Evolutionary conservation across 2,329 filamentous ascomycete genomes (phyloP).

Genomic region (Calonectria ilicicola): DNA sequence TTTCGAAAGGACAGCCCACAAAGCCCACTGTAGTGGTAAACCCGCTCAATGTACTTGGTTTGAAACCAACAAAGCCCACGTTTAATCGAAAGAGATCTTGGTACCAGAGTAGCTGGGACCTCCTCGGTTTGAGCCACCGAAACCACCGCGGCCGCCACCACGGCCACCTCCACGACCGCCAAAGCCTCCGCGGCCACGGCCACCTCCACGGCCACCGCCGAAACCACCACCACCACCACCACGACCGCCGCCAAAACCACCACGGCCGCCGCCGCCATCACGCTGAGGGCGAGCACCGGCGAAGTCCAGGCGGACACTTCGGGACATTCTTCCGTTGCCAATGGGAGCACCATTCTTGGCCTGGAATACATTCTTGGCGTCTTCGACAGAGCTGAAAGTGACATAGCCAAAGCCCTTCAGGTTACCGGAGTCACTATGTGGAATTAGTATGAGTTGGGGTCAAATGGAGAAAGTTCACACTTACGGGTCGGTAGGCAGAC

Average conservation of each 20-base stretch:
- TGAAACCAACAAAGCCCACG: slow-evolving; percentile 46
- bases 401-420: slow-evolving; percentile 96
- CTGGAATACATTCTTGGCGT: slow-evolving; percentile 81
- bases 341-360: slow-evolving; percentile 75
- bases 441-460: slow-evolving; percentile 26
- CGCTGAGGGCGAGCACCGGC: slow-evolving; percentile 75
- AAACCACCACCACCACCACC: slow-evolving; percentile 60
- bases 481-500: slow-evolving; percentile 86
- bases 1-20: slow-evolving; percentile 70
- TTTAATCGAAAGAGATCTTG: slow-evolving; percentile 79
- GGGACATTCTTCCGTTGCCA: slow-evolving; percentile 75
- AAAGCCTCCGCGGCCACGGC: slow-evolving; percentile 62
- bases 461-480: slow-evolving; percentile 44
- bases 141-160: slow-evolving; percentile 63
- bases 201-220: slow-evolving; percentile 39
- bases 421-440: slow-evolving; percentile 76
- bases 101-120: slow-evolving; percentile 70
- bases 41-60: slow-evolving; percentile 59
- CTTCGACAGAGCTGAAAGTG: slow-evolving; percentile 83
- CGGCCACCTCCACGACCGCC: slow-evolving; percentile 58
- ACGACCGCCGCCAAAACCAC: slow-evolving; percentile 61
- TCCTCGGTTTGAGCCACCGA: slow-evolving; percentile 56
- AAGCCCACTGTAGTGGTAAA: slow-evolving; percentile 55
- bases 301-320: slow-evolving; percentile 86
- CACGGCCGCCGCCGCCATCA: slow-evolving; percentile 64